phyloP scores from a whole-genome alignment of 306 rosid genomes.

The Trichosanthes cucumerina region DNA sequence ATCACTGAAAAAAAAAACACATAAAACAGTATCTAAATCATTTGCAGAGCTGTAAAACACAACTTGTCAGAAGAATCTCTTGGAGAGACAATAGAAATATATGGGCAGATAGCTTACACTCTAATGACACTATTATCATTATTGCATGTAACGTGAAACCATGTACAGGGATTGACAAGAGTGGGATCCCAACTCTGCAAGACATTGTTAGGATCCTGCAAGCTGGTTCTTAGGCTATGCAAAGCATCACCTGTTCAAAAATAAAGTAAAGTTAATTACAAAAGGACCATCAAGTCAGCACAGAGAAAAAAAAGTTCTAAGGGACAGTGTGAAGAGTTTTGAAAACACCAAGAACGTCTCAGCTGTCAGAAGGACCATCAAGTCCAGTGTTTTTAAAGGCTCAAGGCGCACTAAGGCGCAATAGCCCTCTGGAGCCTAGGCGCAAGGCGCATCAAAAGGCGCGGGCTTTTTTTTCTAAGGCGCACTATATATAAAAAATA shows the following conservation, averaged over 20 bases:
- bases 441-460: no score
- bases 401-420: no score
- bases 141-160: conserved; percentile 99
- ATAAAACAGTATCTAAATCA: conserved; percentile 11
- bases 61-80: conserved; percentile 5
- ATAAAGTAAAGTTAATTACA: conserved; percentile 9
- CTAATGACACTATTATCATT: conserved; percentile 94
- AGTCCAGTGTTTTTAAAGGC: no score
- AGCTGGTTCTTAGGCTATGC: conserved; percentile 80
- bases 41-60: conserved; percentile 1
- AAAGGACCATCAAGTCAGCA: conserved; percentile 7
- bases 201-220: conserved; percentile 89
- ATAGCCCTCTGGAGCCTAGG: no score
- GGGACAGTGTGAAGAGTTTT: not conserved
- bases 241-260: conserved; percentile 79
- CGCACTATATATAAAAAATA: no score
- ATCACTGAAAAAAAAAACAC: conserved; percentile 47
- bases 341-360: not conserved
- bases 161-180: conserved; percentile 94
- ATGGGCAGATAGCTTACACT: conserved; percentile 54
- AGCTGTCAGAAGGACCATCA: not conserved
- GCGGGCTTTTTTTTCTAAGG: no score
- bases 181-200: conserved; percentile 99
- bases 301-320: not conserved
- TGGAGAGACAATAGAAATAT: conserved; percentile 6